phyloP scores from a whole-genome alignment of 768 basidiomycete genomes.

The Tephrocybe rancida region DNA sequence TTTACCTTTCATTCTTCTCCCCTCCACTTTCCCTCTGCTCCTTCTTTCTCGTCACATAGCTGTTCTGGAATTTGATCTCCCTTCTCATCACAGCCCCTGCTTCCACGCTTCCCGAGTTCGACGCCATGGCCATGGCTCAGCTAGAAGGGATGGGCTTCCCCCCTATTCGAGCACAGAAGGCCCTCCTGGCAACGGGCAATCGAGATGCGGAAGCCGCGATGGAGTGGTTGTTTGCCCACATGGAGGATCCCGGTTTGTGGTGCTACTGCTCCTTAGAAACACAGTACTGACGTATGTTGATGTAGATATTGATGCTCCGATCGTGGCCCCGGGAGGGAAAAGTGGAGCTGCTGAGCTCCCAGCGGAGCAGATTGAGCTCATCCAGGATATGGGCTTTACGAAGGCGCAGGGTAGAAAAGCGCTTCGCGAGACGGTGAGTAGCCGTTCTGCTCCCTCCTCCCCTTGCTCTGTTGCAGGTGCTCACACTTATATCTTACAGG shows the following conservation, averaged over 20 bases:
- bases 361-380: constrained; percentile 68
- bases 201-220: constrained; percentile 79
- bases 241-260: constrained; percentile 80
- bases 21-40: neutral
- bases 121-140: constrained; percentile 72
- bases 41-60: neutral
- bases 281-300: neutral
- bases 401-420: constrained; percentile 83
- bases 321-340: constrained; percentile 33
- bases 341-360: constrained; percentile 53
- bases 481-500: constrained; percentile 37
- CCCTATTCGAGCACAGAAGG: constrained; percentile 81
- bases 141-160: constrained; percentile 95
- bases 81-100: constrained; percentile 19
- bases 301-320: constrained; percentile 85
- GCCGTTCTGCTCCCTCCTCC: constrained; percentile 4
- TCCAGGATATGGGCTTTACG: constrained; percentile 94
- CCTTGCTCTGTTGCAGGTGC: neutral
- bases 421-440: constrained; percentile 77
- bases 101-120: constrained; percentile 60
- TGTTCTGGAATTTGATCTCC: too few species aligned
- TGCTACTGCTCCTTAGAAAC: neutral
- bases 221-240: constrained; percentile 94
- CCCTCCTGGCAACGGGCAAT: constrained; percentile 85
- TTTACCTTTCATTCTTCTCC: neutral